phyloP scores from a whole-genome alignment of 208 protist genomes.

The Strigomonas culicis region DNA sequence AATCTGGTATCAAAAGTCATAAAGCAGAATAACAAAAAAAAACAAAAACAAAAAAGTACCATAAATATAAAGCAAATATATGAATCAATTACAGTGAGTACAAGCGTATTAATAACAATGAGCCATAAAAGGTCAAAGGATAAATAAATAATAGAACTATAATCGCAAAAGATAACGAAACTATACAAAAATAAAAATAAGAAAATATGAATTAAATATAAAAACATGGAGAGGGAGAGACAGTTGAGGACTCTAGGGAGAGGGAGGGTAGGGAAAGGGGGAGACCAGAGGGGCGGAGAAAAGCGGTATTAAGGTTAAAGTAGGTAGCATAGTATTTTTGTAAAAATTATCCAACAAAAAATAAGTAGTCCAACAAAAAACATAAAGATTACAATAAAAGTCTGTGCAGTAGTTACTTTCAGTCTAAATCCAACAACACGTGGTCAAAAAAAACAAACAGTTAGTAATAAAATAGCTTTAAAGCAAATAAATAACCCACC shows the following conservation, averaged over 20 bases:
- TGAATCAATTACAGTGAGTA: constrained; percentile 64
- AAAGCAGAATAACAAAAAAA: constrained; percentile 75
- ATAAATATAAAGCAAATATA: constrained; percentile 88
- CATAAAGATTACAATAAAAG: constrained; percentile 80
- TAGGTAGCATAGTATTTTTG: constrained; percentile 56
- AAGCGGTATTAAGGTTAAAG: constrained; percentile 63
- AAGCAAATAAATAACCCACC: constrained; percentile 84
- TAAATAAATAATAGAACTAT: constrained; percentile 48
- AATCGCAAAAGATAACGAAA: constrained; percentile 88
- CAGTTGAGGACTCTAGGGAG: constrained; percentile 53
- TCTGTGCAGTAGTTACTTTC: constrained; percentile 84
- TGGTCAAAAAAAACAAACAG: constrained; percentile 78
- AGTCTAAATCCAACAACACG: constrained; percentile 72
- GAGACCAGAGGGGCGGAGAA: constrained; percentile 33
- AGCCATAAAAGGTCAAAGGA: constrained; percentile 80
- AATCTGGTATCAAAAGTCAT: constrained; percentile 85
- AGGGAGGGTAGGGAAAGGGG: constrained; percentile 34
- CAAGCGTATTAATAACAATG: constrained; percentile 56
- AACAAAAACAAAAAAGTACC: constrained; percentile 74
- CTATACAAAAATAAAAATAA: constrained; percentile 83
- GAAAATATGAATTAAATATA: constrained; percentile 82
- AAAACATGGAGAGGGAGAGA: constrained; percentile 61
- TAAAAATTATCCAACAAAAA: constrained; percentile 56
- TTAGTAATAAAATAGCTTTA: constrained; percentile 72
- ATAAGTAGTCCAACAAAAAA: constrained; percentile 54